These are phyloP conservation scores for Melaleuca alternifolia DNA, from an alignment of 345 rosid genomes.

Conservation along the genomic window DNA sequence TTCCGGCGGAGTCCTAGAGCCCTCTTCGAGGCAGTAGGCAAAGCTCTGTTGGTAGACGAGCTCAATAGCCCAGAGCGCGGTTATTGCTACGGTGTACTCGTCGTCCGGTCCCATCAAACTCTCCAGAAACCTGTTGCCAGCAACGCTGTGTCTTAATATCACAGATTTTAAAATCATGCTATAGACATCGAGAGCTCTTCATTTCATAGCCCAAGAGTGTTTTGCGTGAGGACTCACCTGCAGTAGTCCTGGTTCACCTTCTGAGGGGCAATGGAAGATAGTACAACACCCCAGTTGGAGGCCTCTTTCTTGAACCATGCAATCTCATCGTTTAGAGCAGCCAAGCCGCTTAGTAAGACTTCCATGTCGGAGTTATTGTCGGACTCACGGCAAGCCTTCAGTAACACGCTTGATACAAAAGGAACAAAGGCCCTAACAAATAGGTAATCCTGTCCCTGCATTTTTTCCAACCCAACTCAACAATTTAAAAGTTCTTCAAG, in stretches of 20 bases:
- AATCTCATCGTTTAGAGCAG: constrained; percentile 59
- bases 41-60: constrained; percentile 75
- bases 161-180: neutral
- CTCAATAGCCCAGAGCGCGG: constrained; percentile 80
- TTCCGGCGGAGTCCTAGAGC: constrained; percentile 35
- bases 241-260: constrained; percentile 47
- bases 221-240: constrained; percentile 21
- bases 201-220: neutral
- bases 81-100: constrained; percentile 35
- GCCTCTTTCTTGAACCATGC: constrained; percentile 76
- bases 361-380: constrained; percentile 53
- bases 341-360: constrained; percentile 52
- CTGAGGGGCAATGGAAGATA: constrained; percentile 39
- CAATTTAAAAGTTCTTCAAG: neutral
- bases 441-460: constrained; percentile 79
- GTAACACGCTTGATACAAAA: constrained; percentile 55
- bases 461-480: neutral
- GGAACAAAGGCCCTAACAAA: constrained; percentile 73
- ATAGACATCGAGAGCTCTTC: neutral
- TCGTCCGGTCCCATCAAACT: constrained; percentile 43
- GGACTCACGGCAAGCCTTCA: constrained; percentile 56
- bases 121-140: constrained; percentile 44
- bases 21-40: constrained; percentile 62
- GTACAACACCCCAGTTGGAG: constrained; percentile 52
- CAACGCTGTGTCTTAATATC: neutral